Base-by-base conservation (phyloP, 1,284 basidiomycete species). In the Sporisorium reilianum region DNA sequence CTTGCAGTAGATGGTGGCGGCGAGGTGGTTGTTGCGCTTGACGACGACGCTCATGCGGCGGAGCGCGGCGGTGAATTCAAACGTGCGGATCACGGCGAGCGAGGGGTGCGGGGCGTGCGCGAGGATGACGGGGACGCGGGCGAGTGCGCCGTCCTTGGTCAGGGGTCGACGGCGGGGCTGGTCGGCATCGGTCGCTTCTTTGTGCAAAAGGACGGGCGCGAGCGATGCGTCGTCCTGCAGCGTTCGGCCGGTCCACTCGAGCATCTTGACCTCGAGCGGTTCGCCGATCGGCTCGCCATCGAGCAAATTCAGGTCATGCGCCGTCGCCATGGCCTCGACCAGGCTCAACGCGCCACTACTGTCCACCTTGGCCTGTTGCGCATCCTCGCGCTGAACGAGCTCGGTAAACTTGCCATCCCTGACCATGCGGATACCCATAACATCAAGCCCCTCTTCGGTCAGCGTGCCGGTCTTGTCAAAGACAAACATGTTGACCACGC, bases 391-490 rank as follows among this genome's bases (percentile, higher is more conserved):
- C 25, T 65, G 64, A 2, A 40, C 26, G 10, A 72, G 45, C 46
- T 58, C 50, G 11, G 26, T 50, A 32, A 71, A 64, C 16, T 55
- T 32, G 26, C 54, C 68, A 26, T 40, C 32, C 25, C 32, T 40
- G n/a, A 58, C 52, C 25, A 23, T 34, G 2, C 71, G 46, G 16
- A 73, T 55, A 8, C 71, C 71, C n/a, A 62, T 64, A 1, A 77
- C 73, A 26, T 66, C 67, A 12, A 77, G 44, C 5, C 64, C 73
- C 10, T 60, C 64, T 20, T 68, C 67, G 11, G 75, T 77, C 16
- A 77, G 22, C 23, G 75, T 77, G 5, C 75, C 75, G 1, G 75
- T 77, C 57, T 77, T 77, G 57, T 77, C 75, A 22, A 76, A 77
- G 18, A 64, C 60, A 44, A 55, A 55, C 38, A 66, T 52, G 28